Conservation (phyloP, 306 rosid genomes). For the Phaseolus lunatus region DNA sequence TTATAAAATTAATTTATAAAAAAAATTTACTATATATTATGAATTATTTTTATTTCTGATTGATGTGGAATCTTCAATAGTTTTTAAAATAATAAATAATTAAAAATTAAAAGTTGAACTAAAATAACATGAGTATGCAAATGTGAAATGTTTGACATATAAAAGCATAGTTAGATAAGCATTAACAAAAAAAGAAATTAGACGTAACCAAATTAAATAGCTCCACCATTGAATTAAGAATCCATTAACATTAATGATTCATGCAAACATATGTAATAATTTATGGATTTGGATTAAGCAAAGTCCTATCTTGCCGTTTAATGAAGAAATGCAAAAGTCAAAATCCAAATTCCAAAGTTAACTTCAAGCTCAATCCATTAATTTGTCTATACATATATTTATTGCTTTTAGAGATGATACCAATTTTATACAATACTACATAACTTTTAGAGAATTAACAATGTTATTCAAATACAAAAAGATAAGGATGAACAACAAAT, state of each 20-base stretch:
- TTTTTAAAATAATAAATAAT: too few species aligned
- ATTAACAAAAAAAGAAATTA: background rate
- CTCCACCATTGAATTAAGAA: background rate
- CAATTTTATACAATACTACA: background rate
- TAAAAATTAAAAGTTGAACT: too few species aligned
- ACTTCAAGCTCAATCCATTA: constrained; percentile 27
- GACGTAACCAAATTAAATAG: background rate
- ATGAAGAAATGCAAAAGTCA: constrained; percentile 29
- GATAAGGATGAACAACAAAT: background rate
- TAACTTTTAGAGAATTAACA: too few species aligned
- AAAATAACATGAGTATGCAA: background rate
- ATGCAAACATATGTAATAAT: background rate
- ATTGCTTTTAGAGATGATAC: background rate
- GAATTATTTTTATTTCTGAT: too few species aligned
- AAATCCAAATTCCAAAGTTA: constrained; percentile 34
- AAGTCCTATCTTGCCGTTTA: background rate
- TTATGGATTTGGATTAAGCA: background rate
- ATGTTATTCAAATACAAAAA: background rate
- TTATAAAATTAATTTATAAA: too few species aligned
- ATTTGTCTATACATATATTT: background rate
- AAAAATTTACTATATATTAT: too few species aligned
- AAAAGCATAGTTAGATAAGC: background rate
- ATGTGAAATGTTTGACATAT: background rate
- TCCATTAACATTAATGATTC: background rate
- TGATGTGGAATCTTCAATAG: too few species aligned